These are phyloP conservation scores for Musa acuminata DNA, from an alignment of 176 grass and related monocot species.

Conservation along the genomic window DNA sequence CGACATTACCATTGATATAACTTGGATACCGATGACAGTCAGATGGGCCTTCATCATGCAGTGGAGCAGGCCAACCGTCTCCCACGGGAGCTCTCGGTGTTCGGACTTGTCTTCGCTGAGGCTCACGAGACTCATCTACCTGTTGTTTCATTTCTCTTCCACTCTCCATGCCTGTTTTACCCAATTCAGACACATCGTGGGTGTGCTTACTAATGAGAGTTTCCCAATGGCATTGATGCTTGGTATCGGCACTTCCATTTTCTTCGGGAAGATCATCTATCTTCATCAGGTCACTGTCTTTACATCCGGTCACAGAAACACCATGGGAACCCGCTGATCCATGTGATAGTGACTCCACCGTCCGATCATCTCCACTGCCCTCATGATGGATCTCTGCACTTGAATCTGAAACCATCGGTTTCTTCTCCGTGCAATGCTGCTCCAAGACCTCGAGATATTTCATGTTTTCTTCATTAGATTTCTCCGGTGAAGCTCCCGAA, in stretches of 20 bases:
- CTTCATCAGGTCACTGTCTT: slow-evolving; percentile 22
- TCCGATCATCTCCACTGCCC: background rate
- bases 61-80: slow-evolving; percentile 15
- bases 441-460: slow-evolving; percentile 69
- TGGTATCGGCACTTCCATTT: slow-evolving; percentile 4
- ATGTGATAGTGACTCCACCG: slow-evolving; percentile 15
- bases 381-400: slow-evolving; percentile 21
- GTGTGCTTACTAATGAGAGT: background rate
- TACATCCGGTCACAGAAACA: slow-evolving; percentile 19
- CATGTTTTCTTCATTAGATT: slow-evolving; percentile 43
- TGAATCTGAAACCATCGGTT: slow-evolving; percentile 19
- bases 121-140: background rate
- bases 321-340: no score
- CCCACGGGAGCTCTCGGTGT: slow-evolving; percentile 9
- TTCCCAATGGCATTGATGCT: no score
- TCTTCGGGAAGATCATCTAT: slow-evolving; percentile 20
- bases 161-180: slow-evolving; percentile 10
- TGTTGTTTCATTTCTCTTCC: slow-evolving; percentile 22
- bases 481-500: slow-evolving; percentile 36
- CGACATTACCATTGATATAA: slow-evolving; percentile 21
- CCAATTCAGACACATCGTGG: background rate
- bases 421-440: slow-evolving; percentile 33
- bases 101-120: background rate
- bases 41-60: slow-evolving; percentile 28
- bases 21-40: slow-evolving; percentile 23